phyloP scores from a whole-genome alignment of 768 basidiomycete species.

The Leccinum longicurvipes region DNA sequence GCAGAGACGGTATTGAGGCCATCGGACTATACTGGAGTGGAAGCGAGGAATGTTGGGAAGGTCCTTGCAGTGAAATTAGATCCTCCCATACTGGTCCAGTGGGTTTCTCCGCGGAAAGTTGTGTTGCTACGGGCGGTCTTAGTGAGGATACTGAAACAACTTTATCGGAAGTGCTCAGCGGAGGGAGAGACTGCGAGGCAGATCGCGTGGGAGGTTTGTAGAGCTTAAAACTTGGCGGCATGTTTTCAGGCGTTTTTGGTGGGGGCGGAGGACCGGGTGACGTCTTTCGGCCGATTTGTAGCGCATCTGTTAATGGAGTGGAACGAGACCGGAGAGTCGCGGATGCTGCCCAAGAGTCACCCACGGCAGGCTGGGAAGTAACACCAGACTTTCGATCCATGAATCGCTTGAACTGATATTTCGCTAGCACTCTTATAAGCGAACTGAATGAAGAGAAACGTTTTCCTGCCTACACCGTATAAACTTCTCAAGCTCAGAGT shows the following conservation, averaged over 20 bases:
- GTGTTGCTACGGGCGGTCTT: constrained; percentile 3
- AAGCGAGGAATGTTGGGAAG: constrained; percentile 39
- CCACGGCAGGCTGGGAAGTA: constrained; percentile 36
- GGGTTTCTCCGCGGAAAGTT: constrained; percentile 17
- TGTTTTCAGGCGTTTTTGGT: constrained; percentile 27
- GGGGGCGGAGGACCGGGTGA: constrained; percentile 28
- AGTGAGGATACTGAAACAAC: constrained; percentile 3
- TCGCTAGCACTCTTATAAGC: constrained; percentile 43
- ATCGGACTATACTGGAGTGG: constrained; percentile 40
- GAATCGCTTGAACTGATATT: constrained; percentile 77
- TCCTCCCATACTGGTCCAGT: constrained; percentile 57
- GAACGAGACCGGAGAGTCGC: constrained; percentile 16
- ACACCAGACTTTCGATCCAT: constrained; percentile 41
- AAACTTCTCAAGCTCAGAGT: constrained; percentile 88
- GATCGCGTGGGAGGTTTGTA: constrained; percentile 25
- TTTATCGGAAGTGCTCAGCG: constrained; percentile 12
- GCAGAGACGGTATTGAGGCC: not conserved
- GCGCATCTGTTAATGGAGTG: constrained; percentile 11
- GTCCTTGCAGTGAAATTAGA: constrained; percentile 45
- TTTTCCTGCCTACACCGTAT: constrained; percentile 62
- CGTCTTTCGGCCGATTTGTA: constrained; percentile 9
- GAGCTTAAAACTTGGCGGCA: constrained; percentile 20
- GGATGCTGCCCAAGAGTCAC: constrained; percentile 39
- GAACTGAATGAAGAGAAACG: not conserved
- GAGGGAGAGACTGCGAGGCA: constrained; percentile 36